These are phyloP conservation scores for Epipyxis sp. DNA, from an alignment of 108 stramenopile species.

Conservation along the genomic window DNA sequence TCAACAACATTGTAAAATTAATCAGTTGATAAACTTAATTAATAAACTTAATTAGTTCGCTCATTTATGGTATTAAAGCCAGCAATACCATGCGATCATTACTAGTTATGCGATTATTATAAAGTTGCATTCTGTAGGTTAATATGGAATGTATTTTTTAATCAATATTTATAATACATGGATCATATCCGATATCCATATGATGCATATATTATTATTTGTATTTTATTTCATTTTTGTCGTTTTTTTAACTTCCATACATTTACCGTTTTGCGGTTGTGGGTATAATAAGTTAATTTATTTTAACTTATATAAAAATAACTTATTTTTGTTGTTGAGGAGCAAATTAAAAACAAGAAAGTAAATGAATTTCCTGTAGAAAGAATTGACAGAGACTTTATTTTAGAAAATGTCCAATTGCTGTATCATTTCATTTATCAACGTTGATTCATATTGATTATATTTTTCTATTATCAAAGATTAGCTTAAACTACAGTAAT, in stretches of 20 bases:
- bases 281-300: not conserved
- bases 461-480: not conserved
- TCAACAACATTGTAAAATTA: too few relatives aligned
- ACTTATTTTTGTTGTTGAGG: not conserved
- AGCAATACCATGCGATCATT: too few relatives aligned
- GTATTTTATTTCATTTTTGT: not conserved
- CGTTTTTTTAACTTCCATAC: not conserved
- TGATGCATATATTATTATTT: not conserved
- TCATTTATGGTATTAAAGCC: too few relatives aligned
- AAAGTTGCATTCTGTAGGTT: not conserved
- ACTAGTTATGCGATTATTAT: too few relatives aligned
- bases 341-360: not conserved
- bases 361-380: not conserved
- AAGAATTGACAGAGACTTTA: not conserved
- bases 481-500: too few relatives aligned
- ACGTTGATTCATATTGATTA: not conserved
- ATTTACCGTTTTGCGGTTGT: not conserved
- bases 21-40: too few relatives aligned
- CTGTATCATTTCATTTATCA: not conserved
- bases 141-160: not conserved
- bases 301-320: not conserved
- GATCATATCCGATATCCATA: not conserved
- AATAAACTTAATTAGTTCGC: too few relatives aligned
- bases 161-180: not conserved
- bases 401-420: not conserved